A percentile compares a stretch with the other conserved stretches of the same genome.
Conservation (phyloP, 371 early-diverging fungal species). For the Syncephalis fuscata region DNA sequence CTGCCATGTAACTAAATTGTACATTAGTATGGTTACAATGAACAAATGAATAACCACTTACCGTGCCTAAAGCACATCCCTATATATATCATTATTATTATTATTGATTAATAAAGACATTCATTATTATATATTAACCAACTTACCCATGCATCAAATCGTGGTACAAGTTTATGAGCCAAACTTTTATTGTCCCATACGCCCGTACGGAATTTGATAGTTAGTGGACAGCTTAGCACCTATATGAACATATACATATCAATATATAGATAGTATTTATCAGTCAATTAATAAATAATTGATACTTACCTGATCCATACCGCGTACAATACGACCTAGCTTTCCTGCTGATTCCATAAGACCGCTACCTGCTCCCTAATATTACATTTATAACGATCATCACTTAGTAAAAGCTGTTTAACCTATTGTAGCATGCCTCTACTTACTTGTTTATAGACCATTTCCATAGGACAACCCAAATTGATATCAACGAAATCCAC, state of each 20-base stretch:
- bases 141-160: constrained; percentile 43
- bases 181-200: constrained; percentile 36
- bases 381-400: not conserved
- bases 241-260: too few relatives aligned
- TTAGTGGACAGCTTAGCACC: constrained; percentile 58
- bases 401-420: not conserved
- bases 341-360: constrained; percentile 48
- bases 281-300: constrained; percentile 9
- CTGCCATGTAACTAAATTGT: constrained; percentile 72
- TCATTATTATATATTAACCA: not conserved
- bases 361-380: constrained; percentile 74
- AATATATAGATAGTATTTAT: too few relatives aligned
- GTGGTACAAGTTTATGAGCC: constrained; percentile 59
- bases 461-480: constrained; percentile 91
- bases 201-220: constrained; percentile 86
- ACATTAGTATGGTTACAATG: not conserved
- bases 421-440: not conserved
- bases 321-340: constrained; percentile 57
- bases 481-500: constrained; percentile 94
- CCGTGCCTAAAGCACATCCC: constrained; percentile 24
- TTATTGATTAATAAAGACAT: not conserved
- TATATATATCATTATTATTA: constrained; percentile 1
- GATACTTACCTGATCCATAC: constrained; percentile 27
- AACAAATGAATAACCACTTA: constrained; percentile 10
- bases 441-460: constrained; percentile 44